Base-by-base conservation (phyloP, 352 stramenopile genomes). In the Phytophthora crassamura region DNA sequence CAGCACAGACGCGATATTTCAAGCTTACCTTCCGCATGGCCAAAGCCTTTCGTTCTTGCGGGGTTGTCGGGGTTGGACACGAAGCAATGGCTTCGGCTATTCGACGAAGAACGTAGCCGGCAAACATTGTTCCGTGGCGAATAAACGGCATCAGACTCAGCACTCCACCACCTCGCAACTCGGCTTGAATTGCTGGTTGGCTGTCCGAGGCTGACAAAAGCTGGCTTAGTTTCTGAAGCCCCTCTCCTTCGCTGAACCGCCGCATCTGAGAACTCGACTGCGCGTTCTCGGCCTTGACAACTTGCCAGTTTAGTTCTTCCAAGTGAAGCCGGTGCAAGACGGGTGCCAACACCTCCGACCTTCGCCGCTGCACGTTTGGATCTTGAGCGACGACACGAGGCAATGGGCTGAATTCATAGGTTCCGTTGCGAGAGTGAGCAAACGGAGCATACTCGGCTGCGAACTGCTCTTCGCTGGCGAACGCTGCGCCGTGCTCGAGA, bases 91-190 rank as follows among this genome's bases (percentile, higher is more conserved):
- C 64, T 34, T 69, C 54, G 3, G 58, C 47, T 35, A 91, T 76
- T 38, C 75, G 70, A 22, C 72, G 66, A 25, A 93, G 49, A 33
- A 91, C 74, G 25, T 82, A 72, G 6, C 81, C 80, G 47, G 72
- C 71, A 49, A 84, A 93, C 0, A 93, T 51, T 25, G 80, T 76
- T 0, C 84, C 82, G 16, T 93, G 84, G 0, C 84, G 84, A 67
- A 93, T 80, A 64, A 86, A 91, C 35, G 84, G 84, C n/a, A 91
- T 47, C n/a, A 93, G 34, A 68, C 82, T 91, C 57, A 90, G 35
- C 5, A 93, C 72, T 25, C 84, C 84, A 33, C 78, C 75, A 22
- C 84, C 84, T 40, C 84, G 75, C 14, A 92, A 49, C 40, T 92
- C 84, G 28, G 82, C 69, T 57, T 92, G 84, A 57, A 92, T 86